Conservation (phyloP, 176 grass and related monocot species). For the Carex pumila region DNA sequence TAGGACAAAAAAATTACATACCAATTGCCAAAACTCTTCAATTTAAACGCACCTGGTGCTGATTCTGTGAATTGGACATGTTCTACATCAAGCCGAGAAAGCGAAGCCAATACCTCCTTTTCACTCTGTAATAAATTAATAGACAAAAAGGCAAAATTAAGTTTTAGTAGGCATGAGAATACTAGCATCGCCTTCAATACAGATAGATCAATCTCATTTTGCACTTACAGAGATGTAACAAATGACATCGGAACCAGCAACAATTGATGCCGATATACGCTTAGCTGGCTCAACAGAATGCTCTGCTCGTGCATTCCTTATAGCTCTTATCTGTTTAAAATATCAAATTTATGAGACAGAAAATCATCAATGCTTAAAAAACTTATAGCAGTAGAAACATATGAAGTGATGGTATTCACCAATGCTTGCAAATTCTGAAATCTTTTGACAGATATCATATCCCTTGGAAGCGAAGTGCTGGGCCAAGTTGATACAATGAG, state of each 20-base stretch:
- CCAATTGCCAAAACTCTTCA: background rate
- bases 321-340: constrained; percentile 59
- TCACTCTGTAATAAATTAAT: constrained; percentile 48
- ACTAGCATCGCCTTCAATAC: background rate
- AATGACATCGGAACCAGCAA: constrained; percentile 71
- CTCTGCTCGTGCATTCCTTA: constrained; percentile 93
- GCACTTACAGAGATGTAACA: constrained; percentile 71
- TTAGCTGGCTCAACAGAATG: constrained; percentile 97
- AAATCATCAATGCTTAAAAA: background rate
- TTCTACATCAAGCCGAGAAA: constrained; percentile 77
- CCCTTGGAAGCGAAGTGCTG: constrained; percentile 57
- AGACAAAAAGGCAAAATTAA: background rate
- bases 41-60: constrained; percentile 38
- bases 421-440: constrained; percentile 95
- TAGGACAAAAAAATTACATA: background rate
- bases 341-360: constrained; percentile 25
- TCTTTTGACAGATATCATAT: constrained; percentile 70
- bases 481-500: constrained; percentile 86
- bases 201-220: constrained; percentile 1
- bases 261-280: constrained; percentile 85
- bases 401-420: constrained; percentile 42
- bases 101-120: constrained; percentile 70
- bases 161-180: background rate
- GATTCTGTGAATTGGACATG: constrained; percentile 65
- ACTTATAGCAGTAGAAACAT: background rate